phyloP scores from a whole-genome alignment of 345 rosid species.

The Lenwebbia sp. region DNA sequence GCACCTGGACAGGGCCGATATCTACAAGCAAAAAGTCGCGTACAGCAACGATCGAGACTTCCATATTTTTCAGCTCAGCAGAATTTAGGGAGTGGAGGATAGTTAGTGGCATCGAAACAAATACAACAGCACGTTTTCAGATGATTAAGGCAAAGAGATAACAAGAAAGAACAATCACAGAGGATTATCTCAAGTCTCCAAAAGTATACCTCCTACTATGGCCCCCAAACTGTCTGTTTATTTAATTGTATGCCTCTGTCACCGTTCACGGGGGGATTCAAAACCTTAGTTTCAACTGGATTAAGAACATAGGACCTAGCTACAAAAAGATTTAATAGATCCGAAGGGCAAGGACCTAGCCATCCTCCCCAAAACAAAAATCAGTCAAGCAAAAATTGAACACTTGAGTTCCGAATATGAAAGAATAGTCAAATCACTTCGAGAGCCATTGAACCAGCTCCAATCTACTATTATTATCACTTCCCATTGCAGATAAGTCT shows the following conservation, averaged over 20 bases:
- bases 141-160: not conserved
- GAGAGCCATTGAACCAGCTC: slow-evolving; percentile 16
- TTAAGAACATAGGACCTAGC: slow-evolving; percentile 9
- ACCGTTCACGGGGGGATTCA: not conserved
- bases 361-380: slow-evolving; percentile 14
- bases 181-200: not conserved
- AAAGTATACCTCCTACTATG: not conserved
- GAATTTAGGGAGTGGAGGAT: not conserved
- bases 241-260: not conserved
- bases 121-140: not conserved
- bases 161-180: not conserved
- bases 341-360: slow-evolving; percentile 26
- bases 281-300: not conserved
- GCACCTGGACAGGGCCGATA: not conserved
- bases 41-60: not conserved
- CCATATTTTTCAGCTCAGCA: not conserved
- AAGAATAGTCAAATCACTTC: slow-evolving; percentile 17
- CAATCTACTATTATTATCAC: slow-evolving; percentile 21
- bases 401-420: slow-evolving; percentile 6
- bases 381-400: not conserved
- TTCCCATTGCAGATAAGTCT: not conserved
- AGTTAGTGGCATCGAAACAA: not conserved
- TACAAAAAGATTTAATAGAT: slow-evolving; percentile 10
- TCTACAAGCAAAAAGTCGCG: not conserved
- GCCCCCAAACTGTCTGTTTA: not conserved